Percentiles rank a stretch among this genome's conserved stretches.
Conservation (phyloP, 2,329 filamentous ascomycete genomes). For the Domatiomyces catenatus region DNA sequence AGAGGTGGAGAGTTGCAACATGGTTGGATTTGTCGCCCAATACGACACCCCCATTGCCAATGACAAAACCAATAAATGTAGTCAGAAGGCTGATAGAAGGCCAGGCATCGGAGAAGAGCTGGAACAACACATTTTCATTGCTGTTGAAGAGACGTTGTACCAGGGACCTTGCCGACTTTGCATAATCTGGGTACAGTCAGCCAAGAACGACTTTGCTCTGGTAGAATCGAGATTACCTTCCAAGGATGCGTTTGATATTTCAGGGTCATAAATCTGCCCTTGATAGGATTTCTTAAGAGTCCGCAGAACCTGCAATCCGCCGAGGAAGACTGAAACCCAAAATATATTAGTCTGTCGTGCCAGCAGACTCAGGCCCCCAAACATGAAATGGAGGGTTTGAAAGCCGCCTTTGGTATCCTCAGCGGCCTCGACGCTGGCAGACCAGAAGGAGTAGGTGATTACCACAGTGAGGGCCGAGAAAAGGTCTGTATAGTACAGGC, state of each 20-base stretch:
- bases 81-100: constrained; percentile 45
- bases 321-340: constrained; percentile 52
- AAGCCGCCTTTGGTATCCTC: constrained; percentile 10
- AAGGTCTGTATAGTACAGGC: constrained; percentile 87
- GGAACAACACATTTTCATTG: constrained; percentile 4
- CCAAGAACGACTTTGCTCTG: background rate
- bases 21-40: constrained; percentile 93
- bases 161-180: constrained; percentile 40
- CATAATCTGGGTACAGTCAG: constrained; percentile 16
- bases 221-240: constrained; percentile 27
- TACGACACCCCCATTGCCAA: constrained; percentile 83
- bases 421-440: constrained; percentile 7
- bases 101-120: constrained; percentile 26
- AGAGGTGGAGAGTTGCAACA: constrained; percentile 69
- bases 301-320: constrained; percentile 29
- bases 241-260: constrained; percentile 32
- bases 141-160: constrained; percentile 34
- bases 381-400: constrained; percentile 26
- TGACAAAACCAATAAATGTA: constrained; percentile 59
- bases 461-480: constrained; percentile 65
- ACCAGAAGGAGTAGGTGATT: constrained; percentile 44
- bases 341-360: constrained; percentile 96
- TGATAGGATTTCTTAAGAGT: constrained; percentile 16
- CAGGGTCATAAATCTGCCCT: constrained; percentile 35
- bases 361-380: constrained; percentile 52